A percentile compares a stretch with the other conserved stretches of the same genome.
Evolutionary conservation across 2,329 filamentous ascomycete species (phyloP).

Genomic region (Hansfordia pulvinata): DNA sequence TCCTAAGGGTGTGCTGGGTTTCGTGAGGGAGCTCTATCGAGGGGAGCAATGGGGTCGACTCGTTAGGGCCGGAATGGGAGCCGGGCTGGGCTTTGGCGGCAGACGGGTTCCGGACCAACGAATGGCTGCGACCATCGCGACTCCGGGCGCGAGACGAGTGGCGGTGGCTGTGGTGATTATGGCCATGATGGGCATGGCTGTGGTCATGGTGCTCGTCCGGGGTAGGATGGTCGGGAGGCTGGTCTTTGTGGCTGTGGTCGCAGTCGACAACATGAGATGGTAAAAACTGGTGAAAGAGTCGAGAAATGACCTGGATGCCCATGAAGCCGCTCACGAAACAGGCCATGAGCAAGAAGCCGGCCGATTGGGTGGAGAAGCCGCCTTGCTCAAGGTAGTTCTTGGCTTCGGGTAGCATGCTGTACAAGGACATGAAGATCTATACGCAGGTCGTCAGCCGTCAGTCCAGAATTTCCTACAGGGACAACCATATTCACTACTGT

Average conservation of each 20-base stretch:
- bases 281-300: constrained; percentile 58
- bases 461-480: no score
- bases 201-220: constrained; percentile 13
- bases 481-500: not conserved
- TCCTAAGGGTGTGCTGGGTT: no score
- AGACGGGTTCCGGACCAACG: constrained; percentile 4
- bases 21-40: constrained; percentile 10
- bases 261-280: constrained; percentile 73
- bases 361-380: constrained; percentile 50
- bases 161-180: constrained; percentile 9
- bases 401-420: constrained; percentile 84
- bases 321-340: constrained; percentile 61
- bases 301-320: constrained; percentile 61
- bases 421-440: constrained; percentile 81
- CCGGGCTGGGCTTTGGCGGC: constrained; percentile 4
- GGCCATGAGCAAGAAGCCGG: constrained; percentile 54
- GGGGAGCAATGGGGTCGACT: constrained; percentile 35
- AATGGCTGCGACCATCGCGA: constrained; percentile 7
- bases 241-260: constrained; percentile 56
- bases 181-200: constrained; percentile 12
- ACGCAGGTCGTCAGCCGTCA: constrained; percentile 4
- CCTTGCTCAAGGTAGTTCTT: constrained; percentile 62
- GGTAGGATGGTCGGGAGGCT: no score
- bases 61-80: constrained; percentile 14
- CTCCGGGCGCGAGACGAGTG: constrained; percentile 12